Base-by-base conservation (phyloP, 2,329 filamentous ascomycete genomes). In the Hansfordia pulvinata region DNA sequence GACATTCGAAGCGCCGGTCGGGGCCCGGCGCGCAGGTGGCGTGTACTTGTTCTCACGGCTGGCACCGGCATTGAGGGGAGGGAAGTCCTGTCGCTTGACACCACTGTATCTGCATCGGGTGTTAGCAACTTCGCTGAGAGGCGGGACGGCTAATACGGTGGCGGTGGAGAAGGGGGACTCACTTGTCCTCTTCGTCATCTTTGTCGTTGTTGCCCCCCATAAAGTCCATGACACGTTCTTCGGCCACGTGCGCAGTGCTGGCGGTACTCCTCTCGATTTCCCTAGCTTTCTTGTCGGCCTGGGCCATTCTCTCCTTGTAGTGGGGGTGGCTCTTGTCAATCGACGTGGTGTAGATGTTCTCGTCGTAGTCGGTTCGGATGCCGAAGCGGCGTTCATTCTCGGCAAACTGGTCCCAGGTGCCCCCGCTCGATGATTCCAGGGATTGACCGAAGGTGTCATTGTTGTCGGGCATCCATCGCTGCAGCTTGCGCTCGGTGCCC, bases 151-250 rank as follows among this genome's bases (percentile, higher is more conserved):
- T 6, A 14, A 17, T 5, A 13, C 12, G 19, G 19, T 19, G 14
- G 5, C 14, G n/a, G 6, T 27, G 10, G 2, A 6, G 12, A 19
- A 8, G 17, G 7, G 19, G 21, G 14, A 50, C 69, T 41, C 64
- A 85, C 74, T 90, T 94, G 47, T 92, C 86, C 56, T 98, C 90
- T 53, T 98, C 90, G 37, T 93, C 83, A 10, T 72, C 76, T 31
- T 69, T 74, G 27, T 75, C 73, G 27, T 78, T 69, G 20, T 70
- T 65, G 8, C 64, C 60, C 9, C 65, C 67, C n/a, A 71, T 60
- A 37, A 60, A 69, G 37, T 78, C 71, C 66, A 72, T 67, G 27
- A 84, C 69, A 44, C 86, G 76, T 58, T 98, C 90, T 53, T 96
- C 90, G 4, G 82, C 81, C 31, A 94, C 70, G 46, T 98, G 90